phyloP scores from a whole-genome alignment of 768 basidiomycete species.

The Boletus tylopilopsis region DNA sequence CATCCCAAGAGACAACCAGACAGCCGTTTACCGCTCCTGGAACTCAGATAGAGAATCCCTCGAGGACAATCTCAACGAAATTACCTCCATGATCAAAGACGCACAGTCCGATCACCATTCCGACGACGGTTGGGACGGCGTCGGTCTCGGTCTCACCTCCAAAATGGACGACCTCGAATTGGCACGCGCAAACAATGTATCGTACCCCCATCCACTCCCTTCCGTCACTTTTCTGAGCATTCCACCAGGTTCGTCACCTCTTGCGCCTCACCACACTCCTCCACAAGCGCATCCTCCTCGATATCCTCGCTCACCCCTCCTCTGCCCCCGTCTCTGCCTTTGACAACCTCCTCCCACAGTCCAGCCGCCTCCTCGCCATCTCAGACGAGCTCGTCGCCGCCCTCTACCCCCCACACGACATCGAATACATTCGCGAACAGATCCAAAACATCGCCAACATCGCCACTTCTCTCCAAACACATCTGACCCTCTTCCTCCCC shows the following conservation, averaged over 20 bases:
- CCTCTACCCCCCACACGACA: constrained; percentile 62
- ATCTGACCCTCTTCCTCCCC: constrained; percentile 24
- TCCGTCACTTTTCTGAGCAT: constrained; percentile 1
- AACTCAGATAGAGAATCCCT: constrained; percentile 50
- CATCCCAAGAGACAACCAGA: constrained; percentile 52
- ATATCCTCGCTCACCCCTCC: constrained; percentile 40
- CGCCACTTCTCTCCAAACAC: constrained; percentile 35
- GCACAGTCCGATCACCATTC: constrained; percentile 27
- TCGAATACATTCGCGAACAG: constrained; percentile 37
- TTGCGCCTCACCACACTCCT: constrained; percentile 57
- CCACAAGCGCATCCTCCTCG: constrained; percentile 56
- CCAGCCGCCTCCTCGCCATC: constrained; percentile 47
- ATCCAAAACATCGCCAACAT: constrained; percentile 36
- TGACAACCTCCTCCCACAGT: constrained; percentile 50
- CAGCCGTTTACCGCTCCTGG: constrained; percentile 55
- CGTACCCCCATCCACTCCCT: constrained; percentile 7
- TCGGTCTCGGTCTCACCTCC: constrained; percentile 43
- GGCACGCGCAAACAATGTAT: constrained; percentile 57
- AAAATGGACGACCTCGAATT: constrained; percentile 48
- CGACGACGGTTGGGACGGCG: constrained; percentile 64
- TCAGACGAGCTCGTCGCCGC: constrained; percentile 68
- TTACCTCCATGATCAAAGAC: constrained; percentile 50
- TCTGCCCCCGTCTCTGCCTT: constrained; percentile 32
- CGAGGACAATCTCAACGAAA: constrained; percentile 58
- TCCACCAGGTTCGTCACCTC: constrained; percentile 51